These are phyloP conservation scores for Solanum megistacrolobum DNA, from an alignment of 257 asterid genomes.

Conservation along the genomic window DNA sequence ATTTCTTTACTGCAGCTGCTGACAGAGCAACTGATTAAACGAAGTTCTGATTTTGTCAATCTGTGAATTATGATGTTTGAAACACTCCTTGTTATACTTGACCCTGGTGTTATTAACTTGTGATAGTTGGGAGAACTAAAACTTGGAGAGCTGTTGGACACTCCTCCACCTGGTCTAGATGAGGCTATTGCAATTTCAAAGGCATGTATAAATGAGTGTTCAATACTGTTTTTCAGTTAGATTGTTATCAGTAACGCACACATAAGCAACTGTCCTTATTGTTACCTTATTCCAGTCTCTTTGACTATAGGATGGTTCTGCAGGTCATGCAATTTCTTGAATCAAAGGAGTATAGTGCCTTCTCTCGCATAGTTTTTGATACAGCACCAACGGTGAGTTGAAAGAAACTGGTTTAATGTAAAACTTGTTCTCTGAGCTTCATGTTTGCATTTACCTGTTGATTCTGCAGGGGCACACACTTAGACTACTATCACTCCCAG, in stretches of 20 bases:
- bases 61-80: neutral
- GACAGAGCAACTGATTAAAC: neutral
- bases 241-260: constrained; percentile 33
- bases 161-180: constrained; percentile 69
- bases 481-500: constrained; percentile 60
- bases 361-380: constrained; percentile 59
- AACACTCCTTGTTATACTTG: neutral
- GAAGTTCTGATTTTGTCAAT: neutral
- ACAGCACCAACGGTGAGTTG: constrained; percentile 70
- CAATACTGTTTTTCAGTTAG: neutral
- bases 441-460: constrained; percentile 4
- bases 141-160: constrained; percentile 64
- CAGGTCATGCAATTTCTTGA: constrained; percentile 69
- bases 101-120: neutral
- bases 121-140: constrained; percentile 55
- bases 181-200: constrained; percentile 72
- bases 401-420: neutral
- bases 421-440: neutral
- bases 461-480: constrained; percentile 63
- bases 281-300: neutral
- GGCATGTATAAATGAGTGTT: constrained; percentile 17
- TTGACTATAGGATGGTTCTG: constrained; percentile 6
- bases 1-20: neutral
- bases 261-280: neutral
- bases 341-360: constrained; percentile 40